Percentiles rank a stretch among this genome's conserved stretches.
phyloP scores from a whole-genome alignment of 176 grass and related monocot species.

The Pharus latifolius region DNA sequence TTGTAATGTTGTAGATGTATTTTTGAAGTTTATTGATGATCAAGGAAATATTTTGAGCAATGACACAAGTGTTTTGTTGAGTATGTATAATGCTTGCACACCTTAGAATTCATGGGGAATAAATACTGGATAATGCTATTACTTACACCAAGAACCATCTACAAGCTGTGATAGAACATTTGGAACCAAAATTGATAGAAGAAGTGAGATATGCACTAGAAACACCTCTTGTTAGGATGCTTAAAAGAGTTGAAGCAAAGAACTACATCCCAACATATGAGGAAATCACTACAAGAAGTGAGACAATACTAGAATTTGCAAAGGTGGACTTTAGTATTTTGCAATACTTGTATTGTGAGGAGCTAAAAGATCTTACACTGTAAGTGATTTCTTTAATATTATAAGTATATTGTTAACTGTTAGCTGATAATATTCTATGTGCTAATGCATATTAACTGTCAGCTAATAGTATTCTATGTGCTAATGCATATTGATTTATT shows the following conservation, averaged over 20 bases:
- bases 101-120: constrained; percentile 16
- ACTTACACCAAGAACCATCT: not conserved
- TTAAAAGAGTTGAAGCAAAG: constrained; percentile 4
- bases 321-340: constrained; percentile 2
- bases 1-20: constrained; percentile 25
- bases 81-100: constrained; percentile 29
- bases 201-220: not conserved
- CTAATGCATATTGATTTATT: not conserved
- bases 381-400: no score
- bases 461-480: not conserved
- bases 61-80: constrained; percentile 11
- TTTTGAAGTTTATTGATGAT: constrained; percentile 25
- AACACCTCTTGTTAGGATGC: not conserved
- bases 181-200: not conserved
- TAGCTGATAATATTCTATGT: not conserved
- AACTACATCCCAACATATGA: no score
- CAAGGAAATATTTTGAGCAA: constrained; percentile 10
- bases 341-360: no score
- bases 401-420: no score
- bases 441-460: not conserved
- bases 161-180: not conserved
- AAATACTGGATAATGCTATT: not conserved
- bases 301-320: constrained; percentile 1
- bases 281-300: not conserved
- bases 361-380: no score